Conservation (phyloP, 108 stramenopile genomes). For the Skeletonema marinoi region DNA sequence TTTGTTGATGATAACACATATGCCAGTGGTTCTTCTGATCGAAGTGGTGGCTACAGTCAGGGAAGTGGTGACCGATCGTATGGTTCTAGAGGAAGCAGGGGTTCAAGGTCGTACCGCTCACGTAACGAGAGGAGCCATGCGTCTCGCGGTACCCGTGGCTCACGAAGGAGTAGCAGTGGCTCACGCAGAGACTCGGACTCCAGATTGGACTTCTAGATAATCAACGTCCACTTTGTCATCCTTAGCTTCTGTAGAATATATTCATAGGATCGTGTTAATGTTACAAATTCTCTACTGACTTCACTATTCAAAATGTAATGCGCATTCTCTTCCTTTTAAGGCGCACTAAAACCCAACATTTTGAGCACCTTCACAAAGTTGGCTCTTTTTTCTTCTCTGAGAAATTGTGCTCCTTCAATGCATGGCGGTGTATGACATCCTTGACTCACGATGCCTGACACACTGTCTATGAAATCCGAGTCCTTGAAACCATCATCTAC, state of each 20-base stretch:
- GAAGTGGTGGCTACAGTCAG: background rate
- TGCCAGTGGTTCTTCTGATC: background rate
- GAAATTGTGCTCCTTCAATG: slow-evolving; percentile 29
- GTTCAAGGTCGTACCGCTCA: background rate
- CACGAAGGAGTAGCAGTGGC: background rate
- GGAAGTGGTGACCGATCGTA: background rate
- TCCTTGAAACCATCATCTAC: slow-evolving; percentile 44
- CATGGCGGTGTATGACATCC: slow-evolving; percentile 41
- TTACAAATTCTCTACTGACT: too few relatives aligned
- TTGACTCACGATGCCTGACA: slow-evolving; percentile 39
- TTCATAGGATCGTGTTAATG: background rate
- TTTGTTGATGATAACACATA: slow-evolving; percentile 4
- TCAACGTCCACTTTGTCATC: background rate
- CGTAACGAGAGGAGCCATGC: background rate
- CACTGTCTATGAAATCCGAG: slow-evolving; percentile 29
- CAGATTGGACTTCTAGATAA: background rate
- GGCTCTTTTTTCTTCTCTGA: slow-evolving; percentile 22
- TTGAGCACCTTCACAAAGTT: slow-evolving; percentile 35
- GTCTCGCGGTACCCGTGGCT: background rate
- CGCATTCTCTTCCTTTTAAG: background rate
- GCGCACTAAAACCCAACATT: slow-evolving; percentile 25
- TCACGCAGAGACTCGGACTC: background rate
- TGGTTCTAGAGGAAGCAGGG: background rate
- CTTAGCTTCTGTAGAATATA: background rate
- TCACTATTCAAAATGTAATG: too few relatives aligned